Base-by-base conservation (phyloP, 1,284 basidiomycete genomes). In the Somion occarium region DNA sequence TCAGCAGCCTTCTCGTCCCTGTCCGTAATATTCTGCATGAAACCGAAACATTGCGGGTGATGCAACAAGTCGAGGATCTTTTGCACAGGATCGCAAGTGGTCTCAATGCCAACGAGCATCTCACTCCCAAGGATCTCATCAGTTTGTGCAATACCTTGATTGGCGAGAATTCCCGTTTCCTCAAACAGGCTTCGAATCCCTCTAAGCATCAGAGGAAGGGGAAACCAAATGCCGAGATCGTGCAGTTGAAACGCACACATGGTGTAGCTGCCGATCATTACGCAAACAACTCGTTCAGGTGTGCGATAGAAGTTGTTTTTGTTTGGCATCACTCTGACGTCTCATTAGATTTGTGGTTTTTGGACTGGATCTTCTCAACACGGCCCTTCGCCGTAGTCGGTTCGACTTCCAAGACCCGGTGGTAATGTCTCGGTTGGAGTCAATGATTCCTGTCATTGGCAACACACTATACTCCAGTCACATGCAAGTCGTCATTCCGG, bases 391-490 rank as follows among this genome's bases (percentile, higher is more conserved):
- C 34, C 82, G 93, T 11, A 86, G 85, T 56, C 86, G 86, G 26
- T 97, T 98, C 61, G 87, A 96, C 64, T 87, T 96, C 64, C 80
- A 82, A 25, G 83, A 97, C 59, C 60, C 75, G 2, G 72, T 79
- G 22, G 78, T 91, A 44, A 75, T 95, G 46, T 74, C 87, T 11
- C 85, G 93, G 39, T 75, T 99, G 20, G 91, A 96, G 50, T 82
- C 92, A 0, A 88, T 98, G 72, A 86, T 98, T 18, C 75, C 83
- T 34, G 82, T 88, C 11, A 88, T 98, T 46, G 97, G 95, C 30
- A 96, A 99, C 64, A 90, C 92, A 0, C 80, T 99, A 0, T 98
- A 98, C 67, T 90, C 95, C 3, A 83, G 80, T 34, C 87, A 87
- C 47, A 80, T 87, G 5, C 74, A 84, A 13, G 91, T 99, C 13